Conservation (phyloP, 108 stramenopile genomes). For the Cyclotella atomus region DNA sequence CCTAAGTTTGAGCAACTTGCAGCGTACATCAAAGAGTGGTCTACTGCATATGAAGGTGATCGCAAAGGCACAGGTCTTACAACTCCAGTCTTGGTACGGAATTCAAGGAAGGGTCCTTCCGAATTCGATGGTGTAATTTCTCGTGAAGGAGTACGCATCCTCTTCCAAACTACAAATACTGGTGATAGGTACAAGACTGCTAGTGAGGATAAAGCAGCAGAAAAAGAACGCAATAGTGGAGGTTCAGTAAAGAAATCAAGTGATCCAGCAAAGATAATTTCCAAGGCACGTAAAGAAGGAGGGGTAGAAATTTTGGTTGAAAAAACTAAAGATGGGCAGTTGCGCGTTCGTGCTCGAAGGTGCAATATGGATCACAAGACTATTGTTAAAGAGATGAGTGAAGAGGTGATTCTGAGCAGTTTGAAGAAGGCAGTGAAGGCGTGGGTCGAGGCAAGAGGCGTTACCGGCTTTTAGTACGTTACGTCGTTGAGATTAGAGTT, state of each 20-base stretch:
- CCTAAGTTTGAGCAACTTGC: slow-evolving; percentile 52
- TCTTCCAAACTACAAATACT: slow-evolving; percentile 77
- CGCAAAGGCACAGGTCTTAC: slow-evolving; percentile 73
- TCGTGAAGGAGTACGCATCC: slow-evolving; percentile 60
- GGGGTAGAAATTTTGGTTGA: slow-evolving; percentile 82
- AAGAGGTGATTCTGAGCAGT: slow-evolving; percentile 69
- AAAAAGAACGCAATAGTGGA: slow-evolving; percentile 30
- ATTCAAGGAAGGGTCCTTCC: slow-evolving; percentile 39
- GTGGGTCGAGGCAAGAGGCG: slow-evolving; percentile 47
- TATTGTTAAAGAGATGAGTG: slow-evolving; percentile 80
- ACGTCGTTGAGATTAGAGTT: not conserved
- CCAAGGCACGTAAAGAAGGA: slow-evolving; percentile 57
- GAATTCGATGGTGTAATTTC: slow-evolving; percentile 45
- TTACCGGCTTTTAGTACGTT: slow-evolving; percentile 7
- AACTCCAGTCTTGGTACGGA: slow-evolving; percentile 64
- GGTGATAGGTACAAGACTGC: slow-evolving; percentile 69
- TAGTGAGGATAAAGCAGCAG: slow-evolving; percentile 65
- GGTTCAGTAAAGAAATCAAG: not conserved
- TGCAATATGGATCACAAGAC: slow-evolving; percentile 79
- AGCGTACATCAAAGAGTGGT: slow-evolving; percentile 76
- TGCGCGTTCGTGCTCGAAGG: slow-evolving; percentile 79
- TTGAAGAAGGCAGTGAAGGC: slow-evolving; percentile 65
- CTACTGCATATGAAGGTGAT: slow-evolving; percentile 35
- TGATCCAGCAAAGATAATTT: not conserved
- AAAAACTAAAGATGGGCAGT: slow-evolving; percentile 38